Evolutionary conservation across 768 basidiomycete genomes (phyloP).

Genomic region (Mycena rosella): DNA sequence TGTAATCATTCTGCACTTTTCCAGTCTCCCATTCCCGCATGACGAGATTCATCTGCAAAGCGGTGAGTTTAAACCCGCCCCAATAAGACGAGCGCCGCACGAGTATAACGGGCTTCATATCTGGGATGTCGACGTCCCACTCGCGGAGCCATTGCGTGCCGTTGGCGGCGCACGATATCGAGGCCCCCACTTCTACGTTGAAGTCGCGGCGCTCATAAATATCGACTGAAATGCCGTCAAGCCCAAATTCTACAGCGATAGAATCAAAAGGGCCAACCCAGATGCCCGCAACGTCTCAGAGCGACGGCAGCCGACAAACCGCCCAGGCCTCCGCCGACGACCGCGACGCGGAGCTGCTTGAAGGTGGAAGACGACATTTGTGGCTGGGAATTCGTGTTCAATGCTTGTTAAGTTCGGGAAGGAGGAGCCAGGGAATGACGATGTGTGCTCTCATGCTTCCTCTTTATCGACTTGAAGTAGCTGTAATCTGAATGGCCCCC

Average conservation of each 20-base stretch:
- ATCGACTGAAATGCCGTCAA: constrained; percentile 35
- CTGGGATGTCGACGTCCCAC: constrained; percentile 48
- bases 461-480: not conserved
- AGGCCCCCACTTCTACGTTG: constrained; percentile 49
- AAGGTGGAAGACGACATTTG: constrained; percentile 18
- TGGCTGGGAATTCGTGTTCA: not conserved
- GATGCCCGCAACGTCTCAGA: constrained; percentile 49
- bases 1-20: constrained; percentile 45
- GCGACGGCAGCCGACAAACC: constrained; percentile 47
- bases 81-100: not conserved
- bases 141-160: constrained; percentile 50
- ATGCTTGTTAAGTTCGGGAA: not conserved
- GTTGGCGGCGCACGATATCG: constrained; percentile 50
- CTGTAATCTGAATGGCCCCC: too few species aligned
- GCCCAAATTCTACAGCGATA: not conserved
- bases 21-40: constrained; percentile 53
- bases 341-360: constrained; percentile 39
- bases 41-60: constrained; percentile 43
- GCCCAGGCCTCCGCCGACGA: constrained; percentile 44
- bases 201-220: constrained; percentile 47
- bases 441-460: not conserved
- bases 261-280: constrained; percentile 6
- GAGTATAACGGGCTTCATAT: constrained; percentile 46
- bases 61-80: not conserved
- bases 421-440: not conserved